These are phyloP conservation scores for Tephrocybe sp. DNA, from an alignment of 768 basidiomycete species.

Conservation along the genomic window DNA sequence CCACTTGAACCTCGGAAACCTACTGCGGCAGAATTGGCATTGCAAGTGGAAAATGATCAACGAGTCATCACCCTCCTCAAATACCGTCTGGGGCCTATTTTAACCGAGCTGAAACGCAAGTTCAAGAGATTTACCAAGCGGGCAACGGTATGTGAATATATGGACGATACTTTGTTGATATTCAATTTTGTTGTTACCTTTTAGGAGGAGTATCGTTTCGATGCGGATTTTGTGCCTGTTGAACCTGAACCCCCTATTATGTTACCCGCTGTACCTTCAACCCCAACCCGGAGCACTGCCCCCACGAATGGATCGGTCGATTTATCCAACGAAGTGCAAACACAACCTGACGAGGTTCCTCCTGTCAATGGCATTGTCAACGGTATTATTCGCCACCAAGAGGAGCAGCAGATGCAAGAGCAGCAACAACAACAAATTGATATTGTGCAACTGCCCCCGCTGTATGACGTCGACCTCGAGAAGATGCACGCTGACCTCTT, in stretches of 20 bases:
- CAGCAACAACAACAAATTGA: constrained; percentile 36
- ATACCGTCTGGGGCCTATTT: constrained; percentile 85
- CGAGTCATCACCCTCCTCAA: constrained; percentile 77
- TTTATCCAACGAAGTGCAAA: constrained; percentile 29
- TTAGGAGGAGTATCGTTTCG: constrained; percentile 76
- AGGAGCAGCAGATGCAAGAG: constrained; percentile 24
- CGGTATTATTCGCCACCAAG: constrained; percentile 29
- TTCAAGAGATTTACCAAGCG: constrained; percentile 87
- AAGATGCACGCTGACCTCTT: constrained; percentile 85
- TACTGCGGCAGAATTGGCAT: constrained; percentile 74
- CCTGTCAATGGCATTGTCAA: constrained; percentile 37
- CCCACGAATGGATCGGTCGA: constrained; percentile 43
- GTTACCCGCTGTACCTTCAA: too few relatives aligned
- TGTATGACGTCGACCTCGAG: constrained; percentile 91
- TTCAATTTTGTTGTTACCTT: constrained; percentile 4
- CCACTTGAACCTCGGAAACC: constrained; percentile 84
- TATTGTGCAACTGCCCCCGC: constrained; percentile 39
- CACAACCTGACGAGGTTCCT: constrained; percentile 20
- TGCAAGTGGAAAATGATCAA: constrained; percentile 82
- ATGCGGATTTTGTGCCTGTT: constrained; percentile 23
- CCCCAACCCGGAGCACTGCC: constrained; percentile 34
- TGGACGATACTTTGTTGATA: not conserved
- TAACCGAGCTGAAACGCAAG: constrained; percentile 88
- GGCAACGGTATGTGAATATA: constrained; percentile 60
- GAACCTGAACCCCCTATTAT: too few relatives aligned